A percentile compares a stretch with the other conserved stretches of the same genome.
Conservation (phyloP, 1,284 basidiomycete genomes). For the Irpex sp. region DNA sequence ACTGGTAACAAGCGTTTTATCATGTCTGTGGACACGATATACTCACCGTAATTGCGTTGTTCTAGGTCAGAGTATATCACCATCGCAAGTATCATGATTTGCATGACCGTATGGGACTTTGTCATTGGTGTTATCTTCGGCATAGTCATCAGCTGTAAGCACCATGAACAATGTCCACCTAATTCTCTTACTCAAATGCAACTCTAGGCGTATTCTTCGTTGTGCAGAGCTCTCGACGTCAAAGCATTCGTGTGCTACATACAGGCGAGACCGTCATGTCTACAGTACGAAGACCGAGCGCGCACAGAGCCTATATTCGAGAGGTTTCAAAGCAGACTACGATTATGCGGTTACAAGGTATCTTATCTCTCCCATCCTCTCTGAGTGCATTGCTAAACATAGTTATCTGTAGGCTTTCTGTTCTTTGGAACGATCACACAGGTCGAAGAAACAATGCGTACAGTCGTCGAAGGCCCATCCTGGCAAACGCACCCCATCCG, state of each 20-base stretch:
- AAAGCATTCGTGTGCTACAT: constrained; percentile 80
- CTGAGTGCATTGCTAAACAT: too few relatives aligned
- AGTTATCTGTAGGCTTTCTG: constrained; percentile 72
- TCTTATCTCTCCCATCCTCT: too few relatives aligned
- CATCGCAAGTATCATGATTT: constrained; percentile 78
- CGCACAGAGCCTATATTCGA: constrained; percentile 87
- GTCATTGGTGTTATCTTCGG: constrained; percentile 93
- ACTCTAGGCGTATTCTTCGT: constrained; percentile 88
- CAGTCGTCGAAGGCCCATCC: constrained; percentile 68
- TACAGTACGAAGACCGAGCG: constrained; percentile 86
- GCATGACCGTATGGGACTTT: constrained; percentile 94
- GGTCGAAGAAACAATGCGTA: constrained; percentile 80
- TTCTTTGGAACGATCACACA: constrained; percentile 96
- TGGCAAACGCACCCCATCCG: constrained; percentile 84
- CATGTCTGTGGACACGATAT: constrained; percentile 17
- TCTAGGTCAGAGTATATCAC: constrained; percentile 71
- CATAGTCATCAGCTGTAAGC: constrained; percentile 84
- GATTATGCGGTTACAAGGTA: constrained; percentile 85
- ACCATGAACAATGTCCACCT: neutral
- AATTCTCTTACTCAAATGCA: neutral
- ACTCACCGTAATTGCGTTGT: neutral
- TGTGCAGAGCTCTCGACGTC: constrained; percentile 82
- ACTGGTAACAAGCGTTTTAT: constrained; percentile 47
- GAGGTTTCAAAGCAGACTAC: constrained; percentile 92
- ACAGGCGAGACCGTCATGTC: constrained; percentile 83